Evolutionary conservation across 78 protist species (phyloP), one percentile per base, ranked within the genome.

Genomic region (Parvularia atlantis): DNA sequence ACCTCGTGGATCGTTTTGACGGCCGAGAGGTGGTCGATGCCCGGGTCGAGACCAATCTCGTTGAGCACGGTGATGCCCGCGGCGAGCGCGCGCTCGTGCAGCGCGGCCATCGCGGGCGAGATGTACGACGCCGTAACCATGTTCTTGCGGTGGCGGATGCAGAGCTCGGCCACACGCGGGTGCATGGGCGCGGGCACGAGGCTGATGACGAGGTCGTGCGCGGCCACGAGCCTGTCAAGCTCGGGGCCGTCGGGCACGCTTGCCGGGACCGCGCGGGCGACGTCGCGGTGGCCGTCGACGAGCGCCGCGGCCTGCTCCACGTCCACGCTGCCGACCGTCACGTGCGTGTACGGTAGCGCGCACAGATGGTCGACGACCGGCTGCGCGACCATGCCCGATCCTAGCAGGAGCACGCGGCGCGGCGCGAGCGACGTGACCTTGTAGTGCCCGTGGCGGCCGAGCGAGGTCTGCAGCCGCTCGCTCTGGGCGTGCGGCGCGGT

Each of bases 121-220:
- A 76, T 58, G 46, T 76, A 76, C 35, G 46, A 26, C 28, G 81
- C 63, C 17, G 75, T 54, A 53, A 68, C 81, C 30, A 76, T 58
- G 69, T 76, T 17, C n/a, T 20, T 44, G 66, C 56, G 48, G 39
- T 2, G 7, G 31, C 1, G 10, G 62, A 82, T 26, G 69, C 87
- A 78, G 36, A 66, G 46, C 44, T 37, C 36, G 19, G 86, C 85
- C 1, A 85, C 71, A 13, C 28, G 26, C 13, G 65, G 62, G 66
- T 86, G 91, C 68, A 82, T 13, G 11, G 58, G 0, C 0, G 84
- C 77, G 0, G 91, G 91, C n/a, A 86, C 71, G 16, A 86, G 53
- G 0, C 80, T 71, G 24, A 80, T 41, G 19, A 60, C 79, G 26
- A 65, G 41, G 71, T 82, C 83, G 31, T 13, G 6, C n/a, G 5